Base-by-base conservation (phyloP, 805 yeast species). In the Candida tibetensis region DNA sequence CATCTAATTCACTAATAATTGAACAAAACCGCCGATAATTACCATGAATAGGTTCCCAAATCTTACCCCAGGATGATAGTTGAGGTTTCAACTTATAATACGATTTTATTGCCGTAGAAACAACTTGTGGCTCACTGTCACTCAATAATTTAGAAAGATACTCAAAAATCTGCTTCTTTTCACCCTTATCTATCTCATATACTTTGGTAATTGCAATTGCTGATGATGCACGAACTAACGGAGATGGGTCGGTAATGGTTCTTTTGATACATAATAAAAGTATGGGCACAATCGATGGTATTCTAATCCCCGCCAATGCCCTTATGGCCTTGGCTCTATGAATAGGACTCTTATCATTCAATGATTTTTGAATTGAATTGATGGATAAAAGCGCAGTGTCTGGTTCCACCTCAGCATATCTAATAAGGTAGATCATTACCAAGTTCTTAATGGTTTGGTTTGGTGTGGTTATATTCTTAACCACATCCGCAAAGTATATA, bases 331-430 rank as follows among this genome's bases (percentile, higher is more conserved):
- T 66, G 2, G 90, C 76, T 45, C 98, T 69, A 13, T 74, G 67
- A 8, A 77, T 72, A 2, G 95, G 83, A 43, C 74, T 75, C 47
- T 79, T 78, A 49, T 88, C 96, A 7, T 74, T 68, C 19, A 91
- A 62, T 1, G 87, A 73, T 60, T 85, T 88, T 58, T 93, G 99
- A 34, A 93, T 85, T 1, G 97, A 85, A 59, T 93, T 93, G 47
- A 93, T 85, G 1, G 96, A 80, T 32, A 93, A 69, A 15, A 93
- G 71, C 2, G 98, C 93, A n/a, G 86, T 74, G 57, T 90, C 95
- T 7, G 93, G 96, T 48, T 87, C 90, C 39, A 70, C 60, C 45
- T 87, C 95, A 17, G 95, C 93, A 57, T 79, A 88, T 39, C 85
- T 72, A 30, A 81, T 65, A 34, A 93, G 63, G 49, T 86, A 87